Percentiles rank a stretch among this genome's conserved stretches.
Conservation (phyloP, 805 yeast species). For the Starmerella khaoyaiensis region DNA sequence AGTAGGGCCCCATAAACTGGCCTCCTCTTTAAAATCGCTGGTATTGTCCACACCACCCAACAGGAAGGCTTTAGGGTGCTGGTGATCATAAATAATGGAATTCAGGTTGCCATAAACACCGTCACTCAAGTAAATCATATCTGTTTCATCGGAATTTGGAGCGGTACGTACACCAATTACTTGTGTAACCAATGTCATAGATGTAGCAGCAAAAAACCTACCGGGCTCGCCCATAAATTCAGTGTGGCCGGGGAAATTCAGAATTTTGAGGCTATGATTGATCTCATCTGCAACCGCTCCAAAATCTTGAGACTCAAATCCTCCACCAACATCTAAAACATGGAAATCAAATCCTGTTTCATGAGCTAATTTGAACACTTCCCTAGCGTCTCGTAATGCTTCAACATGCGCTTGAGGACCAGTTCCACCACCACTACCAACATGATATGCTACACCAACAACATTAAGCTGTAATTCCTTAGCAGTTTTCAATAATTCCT, state of each 20-base stretch:
- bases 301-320: slow-evolving; percentile 52
- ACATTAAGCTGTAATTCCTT: slow-evolving; percentile 48
- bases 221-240: slow-evolving; percentile 86
- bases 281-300: slow-evolving; percentile 43
- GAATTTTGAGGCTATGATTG: slow-evolving; percentile 36
- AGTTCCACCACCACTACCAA: slow-evolving; percentile 83
- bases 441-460: slow-evolving; percentile 85
- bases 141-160: slow-evolving; percentile 30
- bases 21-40: slow-evolving; percentile 13
- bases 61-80: slow-evolving; percentile 56
- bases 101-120: slow-evolving; percentile 94
- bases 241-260: slow-evolving; percentile 41
- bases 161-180: slow-evolving; percentile 66
- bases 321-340: slow-evolving; percentile 85
- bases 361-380: slow-evolving; percentile 55
- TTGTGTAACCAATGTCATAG: slow-evolving; percentile 72
- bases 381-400: slow-evolving; percentile 40
- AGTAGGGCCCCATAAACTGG: slow-evolving; percentile 94
- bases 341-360: slow-evolving; percentile 36
- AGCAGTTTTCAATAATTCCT: slow-evolving; percentile 46
- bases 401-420: slow-evolving; percentile 49
- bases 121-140: slow-evolving; percentile 78
- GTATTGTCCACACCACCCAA: slow-evolving; percentile 32
- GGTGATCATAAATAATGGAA: slow-evolving; percentile 88
- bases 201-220: slow-evolving; percentile 70